Percentiles rank a stretch among this genome's conserved stretches.
Conservation (phyloP, 768 basidiomycete species). For the Terana coerulea region DNA sequence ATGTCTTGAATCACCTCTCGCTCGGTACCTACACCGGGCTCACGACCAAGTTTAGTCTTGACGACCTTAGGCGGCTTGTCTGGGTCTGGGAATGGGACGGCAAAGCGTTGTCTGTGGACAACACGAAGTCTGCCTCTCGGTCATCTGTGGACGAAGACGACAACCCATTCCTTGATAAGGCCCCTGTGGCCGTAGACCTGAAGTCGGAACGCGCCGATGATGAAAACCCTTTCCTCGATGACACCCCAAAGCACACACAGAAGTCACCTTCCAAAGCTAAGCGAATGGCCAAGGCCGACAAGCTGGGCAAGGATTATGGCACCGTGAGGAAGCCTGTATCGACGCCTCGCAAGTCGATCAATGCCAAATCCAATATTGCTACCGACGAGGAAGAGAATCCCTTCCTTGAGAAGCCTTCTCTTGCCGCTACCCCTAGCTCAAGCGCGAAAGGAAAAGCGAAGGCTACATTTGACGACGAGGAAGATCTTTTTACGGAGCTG, state of each 20-base stretch:
- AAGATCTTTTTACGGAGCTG: conserved; percentile 64
- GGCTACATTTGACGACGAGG: conserved; percentile 40
- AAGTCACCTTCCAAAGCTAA: neutral
- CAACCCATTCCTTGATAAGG: conserved; percentile 66
- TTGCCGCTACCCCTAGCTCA: neutral
- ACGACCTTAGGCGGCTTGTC: conserved; percentile 72
- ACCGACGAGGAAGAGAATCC: conserved; percentile 63
- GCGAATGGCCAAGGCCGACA: neutral
- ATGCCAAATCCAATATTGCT: neutral
- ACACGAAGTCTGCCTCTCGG: neutral
- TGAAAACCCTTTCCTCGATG: conserved; percentile 68
- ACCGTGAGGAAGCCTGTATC: no score
- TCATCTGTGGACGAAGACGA: conserved; percentile 45
- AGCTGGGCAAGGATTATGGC: no score
- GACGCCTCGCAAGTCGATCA: no score
- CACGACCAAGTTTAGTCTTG: conserved; percentile 55
- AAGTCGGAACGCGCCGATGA: conserved; percentile 38
- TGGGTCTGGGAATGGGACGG: conserved; percentile 92
- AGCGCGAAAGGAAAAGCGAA: conserved; percentile 4
- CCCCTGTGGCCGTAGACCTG: conserved; percentile 16
- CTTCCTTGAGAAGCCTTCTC: conserved; percentile 45
- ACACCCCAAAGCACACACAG: conserved; percentile 23
- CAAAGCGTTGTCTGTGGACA: conserved; percentile 25
- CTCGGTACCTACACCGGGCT: conserved; percentile 66
- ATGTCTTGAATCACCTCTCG: conserved; percentile 76